A percentile compares a stretch with the other conserved stretches of the same genome.
Evolutionary conservation across 2,329 filamentous ascomycete genomes (phyloP).

Genomic region (Scopulariopsis brevicaulis): DNA sequence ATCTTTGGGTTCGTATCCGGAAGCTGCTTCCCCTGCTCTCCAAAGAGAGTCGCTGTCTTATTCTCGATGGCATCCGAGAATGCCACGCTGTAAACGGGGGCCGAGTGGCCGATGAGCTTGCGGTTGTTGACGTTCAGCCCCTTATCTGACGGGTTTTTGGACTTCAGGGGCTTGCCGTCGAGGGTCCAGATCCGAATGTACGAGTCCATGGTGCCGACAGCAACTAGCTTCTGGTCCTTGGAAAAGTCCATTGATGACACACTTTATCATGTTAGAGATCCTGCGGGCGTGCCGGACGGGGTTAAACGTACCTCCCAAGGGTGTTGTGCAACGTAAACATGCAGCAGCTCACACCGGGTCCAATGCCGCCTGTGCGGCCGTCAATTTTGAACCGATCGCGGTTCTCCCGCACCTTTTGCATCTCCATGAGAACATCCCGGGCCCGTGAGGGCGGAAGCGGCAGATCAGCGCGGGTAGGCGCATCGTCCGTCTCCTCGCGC

Average conservation of each 20-base stretch:
- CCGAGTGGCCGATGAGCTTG: slow-evolving; percentile 81
- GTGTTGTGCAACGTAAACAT: slow-evolving; percentile 99
- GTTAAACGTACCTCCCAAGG: slow-evolving; percentile 59
- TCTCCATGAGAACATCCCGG: slow-evolving; percentile 85
- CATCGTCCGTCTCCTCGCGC: slow-evolving; percentile 79
- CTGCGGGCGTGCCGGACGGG: neutral
- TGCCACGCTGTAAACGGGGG: slow-evolving; percentile 76
- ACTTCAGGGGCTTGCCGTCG: slow-evolving; percentile 70
- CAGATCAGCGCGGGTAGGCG: slow-evolving; percentile 64
- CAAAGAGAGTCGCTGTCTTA: slow-evolving; percentile 35
- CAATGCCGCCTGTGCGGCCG: slow-evolving; percentile 69
- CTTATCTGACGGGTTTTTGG: slow-evolving; percentile 47
- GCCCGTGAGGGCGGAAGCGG: slow-evolving; percentile 82
- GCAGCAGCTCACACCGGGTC: slow-evolving; percentile 75
- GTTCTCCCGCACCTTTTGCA: slow-evolving; percentile 87
- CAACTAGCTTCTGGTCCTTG: slow-evolving; percentile 76
- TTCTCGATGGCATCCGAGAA: slow-evolving; percentile 63
- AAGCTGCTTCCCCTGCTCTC: slow-evolving; percentile 29
- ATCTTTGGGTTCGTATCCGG: slow-evolving; percentile 54
- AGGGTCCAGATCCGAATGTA: slow-evolving; percentile 93
- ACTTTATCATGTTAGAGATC: slow-evolving; percentile 28
- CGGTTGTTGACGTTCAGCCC: slow-evolving; percentile 49
- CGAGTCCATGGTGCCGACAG: slow-evolving; percentile 82
- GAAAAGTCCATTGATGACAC: slow-evolving; percentile 95
- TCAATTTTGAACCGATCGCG: slow-evolving; percentile 87